phyloP scores from a whole-genome alignment of 768 basidiomycete species.

The Leccinum truebloodii region DNA sequence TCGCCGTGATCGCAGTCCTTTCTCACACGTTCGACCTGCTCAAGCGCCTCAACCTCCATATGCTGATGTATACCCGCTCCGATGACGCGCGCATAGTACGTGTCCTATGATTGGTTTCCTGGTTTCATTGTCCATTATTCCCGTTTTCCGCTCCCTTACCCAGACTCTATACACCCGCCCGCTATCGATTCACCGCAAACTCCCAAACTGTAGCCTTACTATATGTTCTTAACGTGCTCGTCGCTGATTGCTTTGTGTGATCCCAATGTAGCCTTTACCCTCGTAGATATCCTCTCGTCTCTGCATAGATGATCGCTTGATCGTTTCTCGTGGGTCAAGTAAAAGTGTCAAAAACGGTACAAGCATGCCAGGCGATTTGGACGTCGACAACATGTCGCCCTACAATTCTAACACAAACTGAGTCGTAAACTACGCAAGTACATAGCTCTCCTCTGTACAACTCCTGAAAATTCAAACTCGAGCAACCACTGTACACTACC shows the following conservation, averaged over 20 bases:
- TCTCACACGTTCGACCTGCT: conserved; percentile 43
- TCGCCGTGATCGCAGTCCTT: conserved; percentile 18
- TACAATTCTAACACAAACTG: too few relatives aligned
- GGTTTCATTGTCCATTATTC: too few relatives aligned
- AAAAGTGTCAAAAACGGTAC: too few relatives aligned
- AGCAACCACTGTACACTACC: too few relatives aligned
- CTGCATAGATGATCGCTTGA: not conserved
- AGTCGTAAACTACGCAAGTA: too few relatives aligned
- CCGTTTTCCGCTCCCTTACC: too few relatives aligned
- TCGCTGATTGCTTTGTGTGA: not conserved
- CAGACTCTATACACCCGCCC: too few relatives aligned
- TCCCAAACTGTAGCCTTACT: not conserved
- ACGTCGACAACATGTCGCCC: too few relatives aligned
- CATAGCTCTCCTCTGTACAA: too few relatives aligned
- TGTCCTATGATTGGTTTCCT: conserved; percentile 36
- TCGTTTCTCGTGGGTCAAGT: not conserved
- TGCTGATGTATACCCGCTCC: conserved; percentile 88
- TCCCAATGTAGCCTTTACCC: not conserved
- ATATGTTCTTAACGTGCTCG: not conserved
- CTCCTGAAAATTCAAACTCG: too few relatives aligned
- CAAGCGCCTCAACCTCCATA: conserved; percentile 76
- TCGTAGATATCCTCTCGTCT: not conserved
- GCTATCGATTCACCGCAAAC: not conserved
- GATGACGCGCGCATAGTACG: conserved; percentile 67
- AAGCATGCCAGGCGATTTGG: too few relatives aligned